A percentile compares a stretch with the other conserved stretches of the same genome.
These are phyloP conservation scores for Hypseocharis bilobata DNA, from an alignment of 441 rosid genomes.

Conservation along the genomic window DNA sequence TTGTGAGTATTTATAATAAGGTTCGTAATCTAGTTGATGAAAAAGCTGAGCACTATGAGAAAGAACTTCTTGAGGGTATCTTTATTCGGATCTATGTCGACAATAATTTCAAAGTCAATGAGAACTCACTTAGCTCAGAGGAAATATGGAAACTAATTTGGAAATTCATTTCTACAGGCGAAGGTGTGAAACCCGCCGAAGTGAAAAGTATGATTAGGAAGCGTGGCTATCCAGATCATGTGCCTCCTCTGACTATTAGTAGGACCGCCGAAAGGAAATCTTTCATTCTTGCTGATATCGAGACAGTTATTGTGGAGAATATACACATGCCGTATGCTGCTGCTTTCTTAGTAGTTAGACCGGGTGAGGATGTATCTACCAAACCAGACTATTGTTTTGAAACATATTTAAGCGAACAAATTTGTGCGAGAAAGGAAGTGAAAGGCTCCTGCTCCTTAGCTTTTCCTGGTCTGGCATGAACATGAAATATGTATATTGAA, in stretches of 20 bases:
- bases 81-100: neutral
- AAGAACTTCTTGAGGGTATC: too few relatives aligned
- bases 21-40: too few relatives aligned
- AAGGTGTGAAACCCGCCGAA: neutral
- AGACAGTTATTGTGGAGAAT: neutral
- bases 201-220: neutral
- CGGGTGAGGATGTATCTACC: neutral
- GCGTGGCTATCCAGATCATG: neutral
- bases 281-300: neutral
- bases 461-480: too few relatives aligned
- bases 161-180: neutral
- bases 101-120: neutral
- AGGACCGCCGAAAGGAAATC: neutral
- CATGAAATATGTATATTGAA: too few relatives aligned
- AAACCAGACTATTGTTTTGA: neutral
- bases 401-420: neutral
- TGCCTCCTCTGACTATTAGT: neutral
- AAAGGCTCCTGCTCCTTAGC: too few relatives aligned
- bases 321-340: neutral
- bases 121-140: neutral
- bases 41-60: too few relatives aligned
- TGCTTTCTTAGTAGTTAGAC: neutral
- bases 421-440: too few relatives aligned
- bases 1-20: too few relatives aligned
- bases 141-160: neutral